Evolutionary conservation across 169 alveolate genomes (phyloP).

Genomic region (Cryptosporidium ubiquitum): DNA sequence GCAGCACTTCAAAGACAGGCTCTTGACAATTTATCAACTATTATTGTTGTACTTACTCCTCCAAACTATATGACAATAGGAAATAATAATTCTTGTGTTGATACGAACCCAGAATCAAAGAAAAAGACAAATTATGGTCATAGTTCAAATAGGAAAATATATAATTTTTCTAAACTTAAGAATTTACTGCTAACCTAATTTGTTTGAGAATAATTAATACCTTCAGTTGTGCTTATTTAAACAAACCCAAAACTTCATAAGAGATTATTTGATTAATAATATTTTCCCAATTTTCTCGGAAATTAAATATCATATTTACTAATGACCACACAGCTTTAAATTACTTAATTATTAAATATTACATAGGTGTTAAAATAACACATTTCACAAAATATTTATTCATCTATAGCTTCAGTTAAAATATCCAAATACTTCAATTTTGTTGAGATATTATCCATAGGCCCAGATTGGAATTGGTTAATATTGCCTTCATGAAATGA

Average conservation of each 20-base stretch:
- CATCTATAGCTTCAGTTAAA: conserved; percentile 68
- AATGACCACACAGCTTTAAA: not conserved
- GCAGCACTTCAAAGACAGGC: conserved; percentile 81
- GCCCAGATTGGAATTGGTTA: conserved; percentile 10
- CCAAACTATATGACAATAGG: conserved; percentile 22
- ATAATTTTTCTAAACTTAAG: conserved; percentile 50
- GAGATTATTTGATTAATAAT: not conserved
- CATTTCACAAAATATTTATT: not conserved
- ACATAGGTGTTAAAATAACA: not conserved
- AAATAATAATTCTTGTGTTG: not conserved
- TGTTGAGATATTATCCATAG: conserved; percentile 51
- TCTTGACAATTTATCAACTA: conserved; percentile 81
- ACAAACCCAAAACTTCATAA: not conserved
- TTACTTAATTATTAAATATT: not conserved
- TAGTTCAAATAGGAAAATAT: conserved; percentile 27
- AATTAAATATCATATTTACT: not conserved
- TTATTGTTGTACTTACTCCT: conserved; percentile 76
- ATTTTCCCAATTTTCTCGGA: not conserved
- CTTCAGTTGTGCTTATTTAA: not conserved
- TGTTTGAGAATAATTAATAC: not conserved
- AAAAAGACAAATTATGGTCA: not conserved
- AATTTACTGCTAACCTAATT: conserved; percentile 6
- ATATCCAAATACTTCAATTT: conserved; percentile 61
- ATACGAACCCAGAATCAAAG: not conserved
- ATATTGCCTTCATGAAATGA: not conserved